These are phyloP conservation scores for Coniella lustricola DNA, from an alignment of 2,329 filamentous ascomycete species.

Conservation along the genomic window DNA sequence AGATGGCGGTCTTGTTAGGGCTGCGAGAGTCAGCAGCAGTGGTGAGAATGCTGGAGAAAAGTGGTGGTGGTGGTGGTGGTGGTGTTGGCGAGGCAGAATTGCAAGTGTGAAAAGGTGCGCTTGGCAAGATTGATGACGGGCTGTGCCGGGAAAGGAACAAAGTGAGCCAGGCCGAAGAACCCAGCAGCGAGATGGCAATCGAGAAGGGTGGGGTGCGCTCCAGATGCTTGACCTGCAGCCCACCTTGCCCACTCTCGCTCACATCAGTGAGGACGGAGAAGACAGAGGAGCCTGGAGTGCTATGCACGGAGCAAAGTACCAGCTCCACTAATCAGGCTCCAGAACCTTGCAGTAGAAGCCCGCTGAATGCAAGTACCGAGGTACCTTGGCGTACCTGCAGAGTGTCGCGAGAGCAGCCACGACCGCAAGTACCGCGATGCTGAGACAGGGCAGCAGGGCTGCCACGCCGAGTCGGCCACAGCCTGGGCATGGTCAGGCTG, in stretches of 20 bases:
- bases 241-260: not conserved
- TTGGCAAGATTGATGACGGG: conserved; percentile 12
- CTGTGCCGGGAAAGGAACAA: conserved; percentile 6
- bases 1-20: not conserved
- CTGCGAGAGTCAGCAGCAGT: not conserved
- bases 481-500: not conserved
- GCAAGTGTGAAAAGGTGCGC: conserved; percentile 3
- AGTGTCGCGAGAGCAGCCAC: too few species aligned
- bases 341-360: too few species aligned
- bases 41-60: not conserved
- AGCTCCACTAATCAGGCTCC: too few species aligned
- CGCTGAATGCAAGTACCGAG: too few species aligned
- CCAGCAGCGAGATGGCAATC: not conserved
- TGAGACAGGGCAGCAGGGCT: not conserved
- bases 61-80: not conserved
- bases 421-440: too few species aligned
- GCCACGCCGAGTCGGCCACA: not conserved
- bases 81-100: conserved; percentile 12
- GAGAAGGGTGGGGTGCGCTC: not conserved
- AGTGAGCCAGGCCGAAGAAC: not conserved
- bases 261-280: too few species aligned
- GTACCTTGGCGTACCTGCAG: too few species aligned
- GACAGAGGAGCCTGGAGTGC: too few species aligned
- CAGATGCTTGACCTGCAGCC: not conserved
- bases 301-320: too few species aligned